Base-by-base conservation (phyloP, 352 stramenopile species). In the Globisporangium acanthophoron region DNA sequence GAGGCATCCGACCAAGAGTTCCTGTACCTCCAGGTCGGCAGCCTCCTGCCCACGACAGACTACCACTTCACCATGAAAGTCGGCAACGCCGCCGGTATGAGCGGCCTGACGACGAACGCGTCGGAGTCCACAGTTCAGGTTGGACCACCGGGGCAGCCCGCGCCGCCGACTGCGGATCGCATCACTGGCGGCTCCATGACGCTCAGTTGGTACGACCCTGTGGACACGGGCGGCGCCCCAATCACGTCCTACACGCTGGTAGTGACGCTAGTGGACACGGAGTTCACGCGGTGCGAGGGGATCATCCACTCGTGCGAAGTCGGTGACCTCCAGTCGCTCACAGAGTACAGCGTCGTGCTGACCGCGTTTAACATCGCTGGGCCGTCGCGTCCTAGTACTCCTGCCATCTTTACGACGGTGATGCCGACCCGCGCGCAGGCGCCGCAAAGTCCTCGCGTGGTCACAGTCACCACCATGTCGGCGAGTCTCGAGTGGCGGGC, bases 1-100 rank as follows among this genome's bases (percentile, higher is more conserved):
- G 29, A 54, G 9, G 50, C 59, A 20, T 44, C 48, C 1, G 60
- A 58, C 18, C 18, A 21, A 3, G 7, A 18, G 1, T 20, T 56
- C 15, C 12, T 66, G 40, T 68, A 67, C 27, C 15, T 85, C 49
- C 66, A 79, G 56, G 70, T 79, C 13, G 78, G 78, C 37, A 71
- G 69, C 13, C 55, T 88, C 29, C 41, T 83, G 0, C 78, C 75
- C 5, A 60, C 52, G 12, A 75, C 71, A 0, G 45, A 66, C 4
- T 88, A 88, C 37, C 33, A 47, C 1, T 87, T 88, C 37, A 73
- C 70, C 0, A 48, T 87, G n/a, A 54, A 65, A 49, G 52, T 78
- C 3, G 33, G 31, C 1, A 88, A 78, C 40, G 15, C 49, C 0
- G 66, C 69, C 0, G 78, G 78, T 1, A 41, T 4, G 2, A 82